Percentiles rank a stretch among this genome's conserved stretches.
Evolutionary conservation across 768 basidiomycete genomes (phyloP).

Genomic region (Amanita exitialis): DNA sequence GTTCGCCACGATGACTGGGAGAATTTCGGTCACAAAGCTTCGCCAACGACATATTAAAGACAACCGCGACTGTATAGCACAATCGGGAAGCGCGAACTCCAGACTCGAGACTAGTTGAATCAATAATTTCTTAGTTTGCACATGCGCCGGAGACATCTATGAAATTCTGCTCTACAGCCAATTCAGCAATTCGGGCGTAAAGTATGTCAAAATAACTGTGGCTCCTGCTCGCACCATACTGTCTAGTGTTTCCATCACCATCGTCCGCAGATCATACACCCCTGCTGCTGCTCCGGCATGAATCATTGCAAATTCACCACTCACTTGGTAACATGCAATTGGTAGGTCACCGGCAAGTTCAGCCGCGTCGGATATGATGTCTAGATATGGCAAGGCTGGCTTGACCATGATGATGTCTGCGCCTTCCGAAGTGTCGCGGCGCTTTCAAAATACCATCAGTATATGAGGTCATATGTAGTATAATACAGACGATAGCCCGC

Average conservation of each 20-base stretch:
- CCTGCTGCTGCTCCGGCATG: conserved; percentile 89
- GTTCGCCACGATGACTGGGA: too few species aligned
- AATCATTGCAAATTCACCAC: conserved; percentile 97
- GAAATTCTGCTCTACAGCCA: conserved; percentile 38
- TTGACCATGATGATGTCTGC: conserved; percentile 99
- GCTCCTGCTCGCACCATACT: conserved; percentile 91
- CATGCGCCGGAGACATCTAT: too few species aligned
- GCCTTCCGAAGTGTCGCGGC: conserved; percentile 83
- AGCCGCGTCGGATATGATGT: conserved; percentile 86
- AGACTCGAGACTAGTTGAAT: too few species aligned
- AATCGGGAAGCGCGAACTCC: too few species aligned
- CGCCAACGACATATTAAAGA: too few species aligned
- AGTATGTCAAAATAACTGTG: conserved; percentile 87
- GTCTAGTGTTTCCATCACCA: conserved; percentile 93
- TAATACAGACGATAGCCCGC: conserved; percentile 75
- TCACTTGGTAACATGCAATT: conserved; percentile 95
- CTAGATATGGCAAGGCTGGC: conserved; percentile 91
- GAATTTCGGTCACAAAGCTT: too few species aligned
- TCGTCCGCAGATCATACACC: conserved; percentile 82
- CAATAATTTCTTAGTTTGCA: too few species aligned
- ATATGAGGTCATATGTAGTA: neutral
- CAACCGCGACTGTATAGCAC: too few species aligned
- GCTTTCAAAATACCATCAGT: conserved; percentile 31
- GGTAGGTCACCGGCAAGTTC: conserved; percentile 78
- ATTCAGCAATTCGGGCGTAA: conserved; percentile 93